Conservation (phyloP, 169 alveolate species). For the Cryptosporidium canis region DNA sequence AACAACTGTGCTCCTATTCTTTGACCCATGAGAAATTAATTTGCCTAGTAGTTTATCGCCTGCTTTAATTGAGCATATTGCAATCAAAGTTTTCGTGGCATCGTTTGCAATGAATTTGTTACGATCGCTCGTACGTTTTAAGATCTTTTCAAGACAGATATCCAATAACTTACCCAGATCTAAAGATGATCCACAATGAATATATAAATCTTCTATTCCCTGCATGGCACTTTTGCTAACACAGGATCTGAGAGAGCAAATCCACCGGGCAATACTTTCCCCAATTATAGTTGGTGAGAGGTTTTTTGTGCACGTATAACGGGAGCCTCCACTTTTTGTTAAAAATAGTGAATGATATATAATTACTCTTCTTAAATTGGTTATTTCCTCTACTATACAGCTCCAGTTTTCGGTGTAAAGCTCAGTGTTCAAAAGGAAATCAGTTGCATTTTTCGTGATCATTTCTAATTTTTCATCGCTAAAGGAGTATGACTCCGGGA, state of each 20-base stretch:
- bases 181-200: conserved; percentile 34
- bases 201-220: conserved; percentile 55
- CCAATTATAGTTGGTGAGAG: conserved; percentile 28
- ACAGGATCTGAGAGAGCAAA: conserved; percentile 59
- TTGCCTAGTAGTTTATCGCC: conserved; percentile 67
- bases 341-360: conserved; percentile 54
- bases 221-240: conserved; percentile 62
- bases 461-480: conserved; percentile 28
- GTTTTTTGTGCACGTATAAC: conserved; percentile 3
- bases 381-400: conserved; percentile 58
- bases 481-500: conserved; percentile 13
- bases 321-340: neutral
- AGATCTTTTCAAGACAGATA: conserved; percentile 32
- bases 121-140: conserved; percentile 61
- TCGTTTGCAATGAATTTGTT: conserved; percentile 70
- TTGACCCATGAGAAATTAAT: conserved; percentile 27
- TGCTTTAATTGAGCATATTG: conserved; percentile 51
- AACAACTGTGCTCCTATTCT: conserved; percentile 45
- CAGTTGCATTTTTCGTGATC: conserved; percentile 31
- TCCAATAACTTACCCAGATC: conserved; percentile 65
- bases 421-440: conserved; percentile 35
- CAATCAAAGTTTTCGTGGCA: conserved; percentile 35
- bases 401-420: conserved; percentile 45
- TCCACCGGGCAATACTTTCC: conserved; percentile 63
- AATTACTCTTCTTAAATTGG: conserved; percentile 48